Conservation (phyloP, 192 early-diverging fungal genomes). For the Rhizophagus clarus region DNA sequence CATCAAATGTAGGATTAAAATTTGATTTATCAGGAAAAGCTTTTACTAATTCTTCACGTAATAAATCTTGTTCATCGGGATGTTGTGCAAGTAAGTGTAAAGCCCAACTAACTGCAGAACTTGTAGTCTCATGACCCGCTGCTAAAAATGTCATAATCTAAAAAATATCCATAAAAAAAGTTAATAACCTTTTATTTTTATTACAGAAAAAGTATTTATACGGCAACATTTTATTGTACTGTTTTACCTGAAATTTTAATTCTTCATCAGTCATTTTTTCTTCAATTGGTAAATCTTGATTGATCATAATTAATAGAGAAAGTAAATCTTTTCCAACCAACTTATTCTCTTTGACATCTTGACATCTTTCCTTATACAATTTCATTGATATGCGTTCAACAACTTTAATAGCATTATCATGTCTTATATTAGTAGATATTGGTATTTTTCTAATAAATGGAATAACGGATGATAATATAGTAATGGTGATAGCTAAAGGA, state of each 20-base stretch:
- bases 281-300: conserved; percentile 42
- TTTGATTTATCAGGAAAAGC: conserved; percentile 45
- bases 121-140: conserved; percentile 64
- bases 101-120: conserved; percentile 50
- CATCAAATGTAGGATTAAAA: conserved; percentile 44
- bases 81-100: conserved; percentile 53
- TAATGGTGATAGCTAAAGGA: conserved; percentile 32
- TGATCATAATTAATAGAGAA: conserved; percentile 44
- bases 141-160: conserved; percentile 6
- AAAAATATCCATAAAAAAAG: neutral
- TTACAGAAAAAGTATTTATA: too few species aligned
- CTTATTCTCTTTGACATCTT: conserved; percentile 25
- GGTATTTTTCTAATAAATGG: conserved; percentile 33
- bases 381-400: conserved; percentile 38
- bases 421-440: neutral
- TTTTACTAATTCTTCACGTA: conserved; percentile 52
- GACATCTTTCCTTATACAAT: conserved; percentile 41
- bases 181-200: neutral
- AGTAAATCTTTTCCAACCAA: conserved; percentile 45
- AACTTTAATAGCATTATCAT: conserved; percentile 12
- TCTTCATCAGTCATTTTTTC: conserved; percentile 46
- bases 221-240: neutral
- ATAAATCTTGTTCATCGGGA: conserved; percentile 43
- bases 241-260: conserved; percentile 43
- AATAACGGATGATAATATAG: conserved; percentile 35